Conservation (phyloP, 805 yeast species). For the Brettanomyces custersianus region DNA sequence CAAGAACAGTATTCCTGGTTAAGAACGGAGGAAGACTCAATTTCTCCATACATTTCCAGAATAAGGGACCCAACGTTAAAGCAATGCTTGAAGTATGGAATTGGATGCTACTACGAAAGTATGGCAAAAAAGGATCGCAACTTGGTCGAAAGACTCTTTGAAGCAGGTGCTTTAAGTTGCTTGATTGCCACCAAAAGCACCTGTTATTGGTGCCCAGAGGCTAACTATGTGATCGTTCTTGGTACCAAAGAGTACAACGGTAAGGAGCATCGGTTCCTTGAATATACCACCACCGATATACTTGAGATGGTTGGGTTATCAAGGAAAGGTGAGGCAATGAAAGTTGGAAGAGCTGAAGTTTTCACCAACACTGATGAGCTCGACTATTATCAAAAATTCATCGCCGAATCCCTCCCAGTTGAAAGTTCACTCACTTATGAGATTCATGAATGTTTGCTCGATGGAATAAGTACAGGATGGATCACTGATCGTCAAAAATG, state of each 20-base stretch:
- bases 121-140: constrained; percentile 48
- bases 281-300: constrained; percentile 57
- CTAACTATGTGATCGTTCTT: constrained; percentile 49
- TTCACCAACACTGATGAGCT: constrained; percentile 47
- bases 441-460: constrained; percentile 59
- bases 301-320: constrained; percentile 56
- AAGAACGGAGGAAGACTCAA: constrained; percentile 28
- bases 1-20: constrained; percentile 32
- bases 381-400: constrained; percentile 61
- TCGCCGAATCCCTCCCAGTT: constrained; percentile 68
- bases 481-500: constrained; percentile 72
- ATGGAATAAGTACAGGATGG: constrained; percentile 62
- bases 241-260: constrained; percentile 72
- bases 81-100: constrained; percentile 42
- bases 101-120: constrained; percentile 52
- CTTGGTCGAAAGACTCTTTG: constrained; percentile 46
- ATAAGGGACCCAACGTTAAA: constrained; percentile 39
- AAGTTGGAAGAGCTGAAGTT: constrained; percentile 38
- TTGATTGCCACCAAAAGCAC: constrained; percentile 58
- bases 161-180: constrained; percentile 40
- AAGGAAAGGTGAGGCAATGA: constrained; percentile 17
- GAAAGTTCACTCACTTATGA: constrained; percentile 62
- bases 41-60: constrained; percentile 32
- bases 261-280: constrained; percentile 58
- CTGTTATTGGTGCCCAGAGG: constrained; percentile 38